Conservation (phyloP, 768 basidiomycete genomes). For the Tephrocybe sp. region DNA sequence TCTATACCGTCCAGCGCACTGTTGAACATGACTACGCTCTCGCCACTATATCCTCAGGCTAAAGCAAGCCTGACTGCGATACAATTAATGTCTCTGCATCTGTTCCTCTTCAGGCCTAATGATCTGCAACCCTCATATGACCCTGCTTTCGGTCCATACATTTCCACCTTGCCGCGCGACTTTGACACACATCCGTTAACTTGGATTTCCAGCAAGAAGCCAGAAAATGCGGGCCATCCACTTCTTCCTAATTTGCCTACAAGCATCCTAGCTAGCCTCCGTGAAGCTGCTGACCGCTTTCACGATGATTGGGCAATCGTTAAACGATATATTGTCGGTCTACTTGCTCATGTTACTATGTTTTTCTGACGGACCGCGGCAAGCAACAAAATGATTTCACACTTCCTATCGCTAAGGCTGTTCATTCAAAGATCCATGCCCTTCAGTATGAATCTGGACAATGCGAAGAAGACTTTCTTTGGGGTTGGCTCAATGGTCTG, state of each 20-base stretch:
- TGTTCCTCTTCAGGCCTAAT: conserved; percentile 61
- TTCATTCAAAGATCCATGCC: conserved; percentile 7
- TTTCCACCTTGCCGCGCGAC: conserved; percentile 68
- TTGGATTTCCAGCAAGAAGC: conserved; percentile 48
- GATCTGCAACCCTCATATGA: conserved; percentile 44
- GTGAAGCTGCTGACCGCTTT: conserved; percentile 46
- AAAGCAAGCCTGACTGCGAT: conserved; percentile 48
- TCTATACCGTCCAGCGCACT: conserved; percentile 67
- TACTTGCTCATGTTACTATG: background rate
- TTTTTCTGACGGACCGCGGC: conserved; percentile 11
- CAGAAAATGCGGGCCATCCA: conserved; percentile 14
- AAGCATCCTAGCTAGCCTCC: conserved; percentile 37
- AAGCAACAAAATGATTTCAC: conserved; percentile 18
- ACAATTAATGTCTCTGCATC: conserved; percentile 80
- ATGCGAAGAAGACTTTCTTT: conserved; percentile 55
- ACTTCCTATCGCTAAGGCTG: conserved; percentile 4
- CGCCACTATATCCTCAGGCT: conserved; percentile 48
- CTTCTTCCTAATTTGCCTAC: conserved; percentile 49
- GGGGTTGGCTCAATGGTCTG: conserved; percentile 92
- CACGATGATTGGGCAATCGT: conserved; percentile 56
- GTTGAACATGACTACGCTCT: conserved; percentile 71
- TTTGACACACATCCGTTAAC: conserved; percentile 84
- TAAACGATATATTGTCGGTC: conserved; percentile 44
- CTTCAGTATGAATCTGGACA: conserved; percentile 11
- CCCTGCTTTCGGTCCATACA: conserved; percentile 68